Conservation (phyloP, 305 asterid genomes). For the Petunia hybrid region DNA sequence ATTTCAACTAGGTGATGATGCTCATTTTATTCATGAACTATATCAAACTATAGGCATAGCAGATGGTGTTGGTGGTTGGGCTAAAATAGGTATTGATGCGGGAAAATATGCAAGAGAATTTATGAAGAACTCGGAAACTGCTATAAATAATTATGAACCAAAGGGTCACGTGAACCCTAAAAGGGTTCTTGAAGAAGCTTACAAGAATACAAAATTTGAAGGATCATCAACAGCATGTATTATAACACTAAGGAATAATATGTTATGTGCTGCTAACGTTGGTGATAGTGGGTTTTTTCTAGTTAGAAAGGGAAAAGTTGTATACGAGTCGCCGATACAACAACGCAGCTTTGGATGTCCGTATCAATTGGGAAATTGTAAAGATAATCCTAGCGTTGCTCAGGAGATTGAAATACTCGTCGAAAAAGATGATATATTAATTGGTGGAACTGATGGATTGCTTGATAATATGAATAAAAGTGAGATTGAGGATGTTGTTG, state of each 20-base stretch:
- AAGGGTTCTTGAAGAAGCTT: neutral
- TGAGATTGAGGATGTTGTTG: constrained; percentile 31
- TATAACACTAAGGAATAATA: neutral
- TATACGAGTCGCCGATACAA: neutral
- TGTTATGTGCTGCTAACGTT: neutral
- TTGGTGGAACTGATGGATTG: constrained; percentile 48
- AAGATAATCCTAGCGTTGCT: constrained; percentile 30
- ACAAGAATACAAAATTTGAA: neutral
- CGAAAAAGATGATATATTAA: constrained; percentile 33
- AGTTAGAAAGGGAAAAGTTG: neutral
- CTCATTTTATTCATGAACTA: too few relatives aligned
- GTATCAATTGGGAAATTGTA: neutral
- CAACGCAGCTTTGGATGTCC: neutral
- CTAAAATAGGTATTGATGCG: neutral
- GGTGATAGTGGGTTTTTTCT: constrained; percentile 3
- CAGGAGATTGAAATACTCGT: constrained; percentile 30
- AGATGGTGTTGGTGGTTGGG: constrained; percentile 21
- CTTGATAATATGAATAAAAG: constrained; percentile 33
- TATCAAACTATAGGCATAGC: constrained; percentile 17
- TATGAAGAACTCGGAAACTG: neutral
- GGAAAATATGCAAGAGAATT: constrained; percentile 13
- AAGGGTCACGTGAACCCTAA: neutral
- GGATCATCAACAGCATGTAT: constrained; percentile 13
- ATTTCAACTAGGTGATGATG: too few relatives aligned
- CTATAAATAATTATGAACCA: neutral